Base-by-base conservation (phyloP, 306 rosid species). In the Inga laurina region DNA sequence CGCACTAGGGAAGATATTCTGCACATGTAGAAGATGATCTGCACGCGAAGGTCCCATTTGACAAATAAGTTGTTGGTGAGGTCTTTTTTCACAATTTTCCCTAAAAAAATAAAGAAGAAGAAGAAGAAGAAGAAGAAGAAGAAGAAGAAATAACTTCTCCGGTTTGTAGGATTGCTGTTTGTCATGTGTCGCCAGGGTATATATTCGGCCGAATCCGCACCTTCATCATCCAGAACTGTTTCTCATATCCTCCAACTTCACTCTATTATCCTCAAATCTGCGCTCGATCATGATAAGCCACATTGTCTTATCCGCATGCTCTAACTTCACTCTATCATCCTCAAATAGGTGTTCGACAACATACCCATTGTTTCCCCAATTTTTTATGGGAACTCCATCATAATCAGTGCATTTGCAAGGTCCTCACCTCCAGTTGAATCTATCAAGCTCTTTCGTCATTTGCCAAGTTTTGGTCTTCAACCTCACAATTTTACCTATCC, bases 401-500 rank as follows among this genome's bases (percentile, higher is more conserved):
- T 89, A 45, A 85, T 91, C 49, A 85, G 82, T 79, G 89, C 88
- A 39, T 83, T 79, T 54, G 18, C 91, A 4, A 65, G 76, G 84
- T 45, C 82, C 78, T 51, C 92, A 13, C 37, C 74, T 8, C 88
- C 89, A 0, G 16, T 64, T 34, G 77, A 79, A 22, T 88, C 93
- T 1, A 77, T 90, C 75, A 21, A 66, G 59, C 81, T 90, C 57
- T 88, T 92, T 81, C 72, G 72, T 74, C 72, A 27, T 51, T 84
- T 92, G 16, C 88, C 37, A 75, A 45, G 56, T 0, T 78, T 82
- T 10, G 79, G 66, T 72, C 81, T 91, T 77, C 41, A 68, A 71
- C 85, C 88, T 0, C 81, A 92, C 72, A 81, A 86, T 79, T 92
- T 88, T 76, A 88, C 93, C 0, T 92, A 78, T 85, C 93, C 96